Percentiles rank a stretch among this genome's conserved stretches.
Evolutionary conservation across 139 green algal genomes (phyloP).

Genomic region (Coelastrella sp.): DNA sequence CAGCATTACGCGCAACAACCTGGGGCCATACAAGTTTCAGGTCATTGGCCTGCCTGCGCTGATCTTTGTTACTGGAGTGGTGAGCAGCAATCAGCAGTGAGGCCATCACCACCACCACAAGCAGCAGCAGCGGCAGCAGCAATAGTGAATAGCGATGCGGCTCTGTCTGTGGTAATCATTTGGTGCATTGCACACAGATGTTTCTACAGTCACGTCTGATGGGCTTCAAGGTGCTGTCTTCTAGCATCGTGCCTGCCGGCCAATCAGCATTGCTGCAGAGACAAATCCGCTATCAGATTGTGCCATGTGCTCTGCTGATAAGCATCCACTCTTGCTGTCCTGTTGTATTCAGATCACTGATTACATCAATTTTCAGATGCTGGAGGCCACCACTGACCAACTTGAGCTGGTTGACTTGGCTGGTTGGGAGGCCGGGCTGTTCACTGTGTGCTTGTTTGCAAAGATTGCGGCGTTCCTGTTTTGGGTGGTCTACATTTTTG

Average conservation of each 20-base stretch:
- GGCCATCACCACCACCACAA: too few species aligned
- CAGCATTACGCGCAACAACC: slow-evolving; percentile 51
- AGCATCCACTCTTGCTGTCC: too few species aligned
- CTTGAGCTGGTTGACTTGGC: slow-evolving; percentile 18
- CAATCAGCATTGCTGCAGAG: too few species aligned
- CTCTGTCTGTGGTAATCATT: neutral
- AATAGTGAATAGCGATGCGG: neutral
- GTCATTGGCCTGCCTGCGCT: slow-evolving; percentile 46
- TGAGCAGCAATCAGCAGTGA: slow-evolving; percentile 20
- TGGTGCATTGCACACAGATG: neutral
- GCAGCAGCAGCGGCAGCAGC: slow-evolving; percentile 7
- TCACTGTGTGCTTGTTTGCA: slow-evolving; percentile 44
- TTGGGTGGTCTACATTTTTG: slow-evolving; percentile 56
- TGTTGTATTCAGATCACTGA: neutral
- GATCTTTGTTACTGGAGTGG: slow-evolving; percentile 50
- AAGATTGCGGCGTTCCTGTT: slow-evolving; percentile 54
- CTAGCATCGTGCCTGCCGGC: too few species aligned
- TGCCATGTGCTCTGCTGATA: too few species aligned
- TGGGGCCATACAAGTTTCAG: slow-evolving; percentile 40
- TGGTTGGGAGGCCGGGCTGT: slow-evolving; percentile 33
- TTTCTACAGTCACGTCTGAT: neutral
- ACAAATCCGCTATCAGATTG: too few species aligned
- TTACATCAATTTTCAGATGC: slow-evolving; percentile 43
- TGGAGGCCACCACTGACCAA: slow-evolving; percentile 21
- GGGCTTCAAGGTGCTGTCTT: neutral